phyloP scores from a whole-genome alignment of 345 rosid genomes.

The Syzygium aqueum region DNA sequence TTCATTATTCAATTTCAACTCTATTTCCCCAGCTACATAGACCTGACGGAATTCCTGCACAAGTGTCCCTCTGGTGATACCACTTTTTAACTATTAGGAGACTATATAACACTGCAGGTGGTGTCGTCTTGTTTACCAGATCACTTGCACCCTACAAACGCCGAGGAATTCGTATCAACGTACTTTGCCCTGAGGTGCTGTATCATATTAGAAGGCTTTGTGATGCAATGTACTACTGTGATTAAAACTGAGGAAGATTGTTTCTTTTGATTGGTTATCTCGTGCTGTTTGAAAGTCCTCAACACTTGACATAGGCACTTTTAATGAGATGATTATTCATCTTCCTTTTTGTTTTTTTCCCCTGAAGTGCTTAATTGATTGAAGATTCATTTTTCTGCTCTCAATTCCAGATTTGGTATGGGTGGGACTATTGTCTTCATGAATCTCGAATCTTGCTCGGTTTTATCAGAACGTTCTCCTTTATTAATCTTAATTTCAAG shows the following conservation, averaged over 20 bases:
- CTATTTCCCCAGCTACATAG: background rate
- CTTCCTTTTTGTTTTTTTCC: background rate
- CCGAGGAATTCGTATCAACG: conserved; percentile 81
- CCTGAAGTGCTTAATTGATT: background rate
- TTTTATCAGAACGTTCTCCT: background rate
- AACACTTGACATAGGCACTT: background rate
- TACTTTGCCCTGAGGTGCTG: conserved; percentile 94
- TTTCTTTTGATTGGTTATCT: background rate
- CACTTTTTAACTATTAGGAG: background rate
- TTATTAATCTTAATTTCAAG: background rate
- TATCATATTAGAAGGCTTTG: background rate
- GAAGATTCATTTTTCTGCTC: background rate
- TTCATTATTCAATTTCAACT: background rate
- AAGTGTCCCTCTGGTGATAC: background rate
- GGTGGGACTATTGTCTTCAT: background rate
- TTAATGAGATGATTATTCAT: background rate
- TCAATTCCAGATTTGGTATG: background rate
- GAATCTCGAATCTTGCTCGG: background rate
- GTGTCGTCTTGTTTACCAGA: conserved; percentile 84
- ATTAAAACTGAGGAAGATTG: background rate
- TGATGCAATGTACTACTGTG: background rate
- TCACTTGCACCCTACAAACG: conserved; percentile 47
- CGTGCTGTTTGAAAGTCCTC: background rate
- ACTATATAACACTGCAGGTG: conserved; percentile 26
- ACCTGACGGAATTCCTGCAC: background rate